These are phyloP conservation scores for Bassia scoparia DNA, from an alignment of 148 eudicot species.

Conservation along the genomic window DNA sequence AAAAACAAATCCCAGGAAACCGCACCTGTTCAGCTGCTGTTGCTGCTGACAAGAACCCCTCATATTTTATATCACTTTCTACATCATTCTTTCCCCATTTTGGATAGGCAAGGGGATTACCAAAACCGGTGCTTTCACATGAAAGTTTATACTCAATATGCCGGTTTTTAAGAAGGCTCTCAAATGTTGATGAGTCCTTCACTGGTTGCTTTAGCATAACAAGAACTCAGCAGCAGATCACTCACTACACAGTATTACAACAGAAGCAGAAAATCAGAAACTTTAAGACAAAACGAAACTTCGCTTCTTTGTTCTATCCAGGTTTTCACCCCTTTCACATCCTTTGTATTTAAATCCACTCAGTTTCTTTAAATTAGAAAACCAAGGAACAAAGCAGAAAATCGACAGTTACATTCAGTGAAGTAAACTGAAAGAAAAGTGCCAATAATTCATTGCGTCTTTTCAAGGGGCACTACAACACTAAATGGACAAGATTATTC, in stretches of 20 bases:
- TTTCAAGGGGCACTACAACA: background rate
- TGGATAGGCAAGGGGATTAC: conserved; percentile 55
- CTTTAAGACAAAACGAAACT: background rate
- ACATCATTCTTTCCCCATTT: conserved; percentile 86
- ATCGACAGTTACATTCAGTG: background rate
- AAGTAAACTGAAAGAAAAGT: background rate
- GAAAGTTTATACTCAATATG: conserved; percentile 72
- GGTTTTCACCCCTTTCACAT: background rate
- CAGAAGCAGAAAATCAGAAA: conserved; percentile 3
- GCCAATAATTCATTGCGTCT: background rate
- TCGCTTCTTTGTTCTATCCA: background rate
- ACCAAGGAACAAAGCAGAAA: background rate
- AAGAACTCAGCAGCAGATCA: conserved; percentile 59
- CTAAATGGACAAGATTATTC: background rate
- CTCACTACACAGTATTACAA: conserved; percentile 49
- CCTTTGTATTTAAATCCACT: background rate
- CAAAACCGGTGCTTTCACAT: conserved; percentile 93
- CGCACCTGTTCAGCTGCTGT: conserved; percentile 81
- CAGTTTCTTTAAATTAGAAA: background rate
- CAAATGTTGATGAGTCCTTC: conserved; percentile 65
- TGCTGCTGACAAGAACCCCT: conserved; percentile 91
- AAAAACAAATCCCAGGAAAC: background rate
- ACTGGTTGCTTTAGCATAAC: conserved; percentile 83
- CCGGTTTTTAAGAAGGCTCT: conserved; percentile 87
- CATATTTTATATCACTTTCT: conserved; percentile 93